Evolutionary conservation across 2,329 filamentous ascomycete genomes (phyloP).

Genomic region (Cladosporium sp.): DNA sequence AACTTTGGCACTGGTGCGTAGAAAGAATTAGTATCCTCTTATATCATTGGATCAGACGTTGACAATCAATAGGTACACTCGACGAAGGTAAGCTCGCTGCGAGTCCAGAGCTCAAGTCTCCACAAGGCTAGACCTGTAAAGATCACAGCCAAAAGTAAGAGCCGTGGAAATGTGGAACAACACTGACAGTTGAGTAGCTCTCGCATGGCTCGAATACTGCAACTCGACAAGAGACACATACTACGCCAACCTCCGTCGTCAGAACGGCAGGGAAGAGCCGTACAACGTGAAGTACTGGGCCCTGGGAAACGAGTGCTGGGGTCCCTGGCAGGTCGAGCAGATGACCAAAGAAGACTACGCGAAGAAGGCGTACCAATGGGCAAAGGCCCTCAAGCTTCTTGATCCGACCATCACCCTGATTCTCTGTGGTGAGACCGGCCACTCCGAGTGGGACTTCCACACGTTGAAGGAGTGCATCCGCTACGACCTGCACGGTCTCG

Average conservation of each 20-base stretch:
- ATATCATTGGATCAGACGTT: constrained; percentile 3
- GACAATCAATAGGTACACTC: constrained; percentile 42
- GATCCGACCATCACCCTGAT: constrained; percentile 71
- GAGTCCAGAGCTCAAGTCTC: no score
- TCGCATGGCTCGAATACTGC: constrained; percentile 85
- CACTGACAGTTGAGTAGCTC: constrained; percentile 43
- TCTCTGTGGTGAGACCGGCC: constrained; percentile 72
- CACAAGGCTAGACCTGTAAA: neutral
- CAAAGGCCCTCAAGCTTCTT: constrained; percentile 69
- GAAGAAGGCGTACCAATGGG: constrained; percentile 70
- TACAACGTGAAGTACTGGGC: constrained; percentile 88
- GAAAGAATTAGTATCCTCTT: neutral
- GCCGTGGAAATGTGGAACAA: neutral
- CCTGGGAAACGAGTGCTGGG: constrained; percentile 74
- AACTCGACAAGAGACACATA: constrained; percentile 76
- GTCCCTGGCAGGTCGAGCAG: constrained; percentile 64
- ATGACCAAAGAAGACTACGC: constrained; percentile 71
- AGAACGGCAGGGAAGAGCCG: constrained; percentile 74
- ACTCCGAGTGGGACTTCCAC: constrained; percentile 70
- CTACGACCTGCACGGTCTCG: constrained; percentile 53
- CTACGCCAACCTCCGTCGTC: constrained; percentile 77
- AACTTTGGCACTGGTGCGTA: constrained; percentile 73
- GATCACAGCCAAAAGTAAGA: neutral
- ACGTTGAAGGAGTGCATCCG: constrained; percentile 69
- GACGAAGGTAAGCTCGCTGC: constrained; percentile 52